Percentiles rank a stretch among this genome's conserved stretches.
phyloP scores from a whole-genome alignment of 129 eudicot genomes.

The Flaveria brownii region DNA sequence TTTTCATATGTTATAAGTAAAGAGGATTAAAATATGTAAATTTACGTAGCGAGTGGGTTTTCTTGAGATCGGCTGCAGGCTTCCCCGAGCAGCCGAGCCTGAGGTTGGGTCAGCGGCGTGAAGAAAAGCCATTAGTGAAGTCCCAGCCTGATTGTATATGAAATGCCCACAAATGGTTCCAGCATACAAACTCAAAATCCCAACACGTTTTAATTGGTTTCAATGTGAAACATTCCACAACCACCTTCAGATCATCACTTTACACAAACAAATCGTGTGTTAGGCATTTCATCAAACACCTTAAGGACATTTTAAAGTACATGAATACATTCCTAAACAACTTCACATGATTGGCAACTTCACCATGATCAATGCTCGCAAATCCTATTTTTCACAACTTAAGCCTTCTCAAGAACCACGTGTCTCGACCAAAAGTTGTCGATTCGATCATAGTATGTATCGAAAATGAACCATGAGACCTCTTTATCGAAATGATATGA shows the following conservation, averaged over 20 bases:
- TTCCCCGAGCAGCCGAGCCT: too few species aligned
- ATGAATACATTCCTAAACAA: conserved; percentile 1
- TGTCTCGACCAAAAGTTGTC: neutral
- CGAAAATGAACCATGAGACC: conserved; percentile 23
- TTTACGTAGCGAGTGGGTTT: too few species aligned
- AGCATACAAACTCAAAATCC: too few species aligned
- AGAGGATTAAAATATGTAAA: too few species aligned
- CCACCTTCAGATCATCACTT: neutral
- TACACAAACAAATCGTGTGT: neutral
- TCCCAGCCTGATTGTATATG: too few species aligned
- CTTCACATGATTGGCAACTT: conserved; percentile 5
- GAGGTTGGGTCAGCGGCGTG: too few species aligned
- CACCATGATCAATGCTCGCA: neutral
- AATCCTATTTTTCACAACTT: neutral
- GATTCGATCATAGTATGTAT: conserved; percentile 25
- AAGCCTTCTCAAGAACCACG: too few species aligned
- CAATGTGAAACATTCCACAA: neutral
- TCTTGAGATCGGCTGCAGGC: too few species aligned
- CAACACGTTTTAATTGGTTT: too few species aligned
- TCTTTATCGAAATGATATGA: conserved; percentile 27
- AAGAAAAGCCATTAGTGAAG: too few species aligned
- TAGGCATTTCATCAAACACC: conserved; percentile 6
- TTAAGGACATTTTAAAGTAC: neutral
- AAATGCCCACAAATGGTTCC: too few species aligned
- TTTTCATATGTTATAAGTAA: too few species aligned